These are phyloP conservation scores for Metschnikowia arizonensis DNA, from an alignment of 805 yeast genomes.

Conservation along the genomic window DNA sequence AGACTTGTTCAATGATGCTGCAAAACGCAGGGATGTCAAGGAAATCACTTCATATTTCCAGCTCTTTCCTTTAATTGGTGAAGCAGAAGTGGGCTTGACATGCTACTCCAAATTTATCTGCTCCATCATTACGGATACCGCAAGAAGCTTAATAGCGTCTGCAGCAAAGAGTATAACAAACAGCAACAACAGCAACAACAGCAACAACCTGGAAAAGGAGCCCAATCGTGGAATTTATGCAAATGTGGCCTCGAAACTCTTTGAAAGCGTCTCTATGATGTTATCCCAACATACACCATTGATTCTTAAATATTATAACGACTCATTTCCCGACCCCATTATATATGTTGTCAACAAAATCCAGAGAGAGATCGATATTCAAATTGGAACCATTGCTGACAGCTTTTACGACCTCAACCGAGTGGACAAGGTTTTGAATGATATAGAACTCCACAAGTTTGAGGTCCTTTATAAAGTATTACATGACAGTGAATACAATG, in stretches of 20 bases:
- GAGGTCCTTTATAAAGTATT: constrained; percentile 22
- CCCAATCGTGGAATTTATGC: constrained; percentile 51
- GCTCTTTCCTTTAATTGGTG: constrained; percentile 80
- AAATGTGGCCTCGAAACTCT: constrained; percentile 58
- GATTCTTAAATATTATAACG: constrained; percentile 60
- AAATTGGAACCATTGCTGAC: constrained; percentile 82
- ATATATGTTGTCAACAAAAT: constrained; percentile 64
- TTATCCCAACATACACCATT: constrained; percentile 82
- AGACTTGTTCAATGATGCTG: constrained; percentile 65
- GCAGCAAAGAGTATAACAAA: constrained; percentile 11
- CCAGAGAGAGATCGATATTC: constrained; percentile 89
- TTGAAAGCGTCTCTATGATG: constrained; percentile 81
- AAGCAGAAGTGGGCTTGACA: constrained; percentile 64
- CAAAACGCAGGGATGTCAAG: constrained; percentile 59
- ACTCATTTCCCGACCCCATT: constrained; percentile 54
- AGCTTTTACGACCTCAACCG: constrained; percentile 74
- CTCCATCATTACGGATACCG: constrained; percentile 74
- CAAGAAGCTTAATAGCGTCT: constrained; percentile 58
- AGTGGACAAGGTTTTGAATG: constrained; percentile 51
- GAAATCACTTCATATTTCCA: constrained; percentile 75
- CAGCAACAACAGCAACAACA: neutral
- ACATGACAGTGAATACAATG: constrained; percentile 12
- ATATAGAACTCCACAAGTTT: constrained; percentile 48
- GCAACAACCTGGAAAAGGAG: constrained; percentile 17
- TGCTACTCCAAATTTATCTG: constrained; percentile 86